Conservation (phyloP, 805 yeast genomes). For the Saccharomycopsis sp. region DNA sequence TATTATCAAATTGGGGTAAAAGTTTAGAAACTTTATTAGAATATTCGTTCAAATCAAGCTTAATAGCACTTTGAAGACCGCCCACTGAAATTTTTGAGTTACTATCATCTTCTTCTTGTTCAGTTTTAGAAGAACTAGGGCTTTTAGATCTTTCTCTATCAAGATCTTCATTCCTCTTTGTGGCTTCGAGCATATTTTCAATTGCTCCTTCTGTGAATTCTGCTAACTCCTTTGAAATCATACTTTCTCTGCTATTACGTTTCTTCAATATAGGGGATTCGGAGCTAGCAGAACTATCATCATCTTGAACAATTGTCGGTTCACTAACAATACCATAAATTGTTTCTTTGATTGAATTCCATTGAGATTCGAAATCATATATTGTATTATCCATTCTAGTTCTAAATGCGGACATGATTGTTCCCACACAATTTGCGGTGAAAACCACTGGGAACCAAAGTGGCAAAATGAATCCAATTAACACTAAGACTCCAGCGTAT, state of each 20-base stretch:
- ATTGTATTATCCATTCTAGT: constrained; percentile 5
- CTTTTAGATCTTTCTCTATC: not conserved
- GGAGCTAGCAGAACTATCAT: too few species aligned
- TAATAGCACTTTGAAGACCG: constrained; percentile 4
- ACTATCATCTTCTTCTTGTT: not conserved
- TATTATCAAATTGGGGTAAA: constrained; percentile 6
- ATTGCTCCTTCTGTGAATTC: constrained; percentile 17
- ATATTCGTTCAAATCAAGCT: constrained; percentile 8
- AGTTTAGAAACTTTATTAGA: not conserved
- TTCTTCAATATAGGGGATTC: too few species aligned
- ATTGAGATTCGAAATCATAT: not conserved
- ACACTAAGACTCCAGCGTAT: constrained; percentile 20
- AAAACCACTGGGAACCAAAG: constrained; percentile 41
- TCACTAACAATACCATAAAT: not conserved
- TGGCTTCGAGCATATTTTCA: constrained; percentile 16
- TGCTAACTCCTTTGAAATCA: constrained; percentile 14
- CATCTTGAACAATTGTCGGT: not conserved
- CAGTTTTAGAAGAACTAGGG: not conserved
- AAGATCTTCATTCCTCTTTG: constrained; percentile 14
- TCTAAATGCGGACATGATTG: constrained; percentile 8
- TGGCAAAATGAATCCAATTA: constrained; percentile 27
- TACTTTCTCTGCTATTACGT: constrained; percentile 6
- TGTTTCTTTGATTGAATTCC: not conserved
- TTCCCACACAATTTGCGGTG: constrained; percentile 19
- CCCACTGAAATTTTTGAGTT: constrained; percentile 1